These are phyloP conservation scores for Abelmoschus esculentus DNA, from an alignment of 345 rosid species.

Conservation along the genomic window DNA sequence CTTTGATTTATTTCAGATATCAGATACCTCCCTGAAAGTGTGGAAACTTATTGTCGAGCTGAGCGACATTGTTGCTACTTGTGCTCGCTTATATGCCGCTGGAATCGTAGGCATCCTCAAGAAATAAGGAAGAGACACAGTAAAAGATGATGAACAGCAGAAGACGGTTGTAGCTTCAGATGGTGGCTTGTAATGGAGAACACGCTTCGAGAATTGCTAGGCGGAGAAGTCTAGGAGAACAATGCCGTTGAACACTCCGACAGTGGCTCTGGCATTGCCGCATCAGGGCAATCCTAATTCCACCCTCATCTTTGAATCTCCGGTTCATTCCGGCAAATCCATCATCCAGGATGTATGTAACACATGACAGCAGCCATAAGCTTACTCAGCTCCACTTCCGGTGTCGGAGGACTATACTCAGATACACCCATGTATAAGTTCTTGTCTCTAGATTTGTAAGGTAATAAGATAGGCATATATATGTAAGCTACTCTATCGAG, in stretches of 20 bases:
- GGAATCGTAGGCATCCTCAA: slow-evolving; percentile 64
- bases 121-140: slow-evolving; percentile 56
- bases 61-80: too few species aligned
- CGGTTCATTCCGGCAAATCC: neutral
- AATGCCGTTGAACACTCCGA: slow-evolving; percentile 36
- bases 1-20: slow-evolving; percentile 31
- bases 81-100: slow-evolving; percentile 65
- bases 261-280: slow-evolving; percentile 64
- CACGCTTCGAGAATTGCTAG: slow-evolving; percentile 48
- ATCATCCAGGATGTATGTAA: neutral
- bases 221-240: slow-evolving; percentile 39
- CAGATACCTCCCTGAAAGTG: slow-evolving; percentile 46
- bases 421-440: neutral
- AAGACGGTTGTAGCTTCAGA: slow-evolving; percentile 56
- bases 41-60: slow-evolving; percentile 65
- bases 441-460: neutral
- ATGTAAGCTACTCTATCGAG: neutral
- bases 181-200: slow-evolving; percentile 65
- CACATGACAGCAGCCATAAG: neutral
- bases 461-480: neutral
- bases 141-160: slow-evolving; percentile 37
- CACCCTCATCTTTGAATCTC: neutral
- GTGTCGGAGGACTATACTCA: neutral
- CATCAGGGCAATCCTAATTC: slow-evolving; percentile 43
- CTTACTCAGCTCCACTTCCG: neutral